phyloP scores from a whole-genome alignment of 345 rosid species.

The Diplotaxis tenuifolia region DNA sequence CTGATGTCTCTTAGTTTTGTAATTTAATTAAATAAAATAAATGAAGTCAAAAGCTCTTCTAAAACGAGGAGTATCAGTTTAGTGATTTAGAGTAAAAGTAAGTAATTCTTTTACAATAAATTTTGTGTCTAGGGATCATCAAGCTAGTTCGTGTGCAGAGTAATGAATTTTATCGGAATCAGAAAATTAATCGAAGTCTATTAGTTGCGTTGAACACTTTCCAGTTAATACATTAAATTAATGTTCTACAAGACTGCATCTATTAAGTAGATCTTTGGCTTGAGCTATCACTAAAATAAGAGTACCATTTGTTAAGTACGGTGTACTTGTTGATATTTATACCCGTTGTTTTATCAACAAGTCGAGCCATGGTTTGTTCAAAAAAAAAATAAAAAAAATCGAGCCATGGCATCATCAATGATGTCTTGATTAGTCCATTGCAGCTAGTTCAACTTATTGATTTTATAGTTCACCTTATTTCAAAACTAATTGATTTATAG shows the following conservation, averaged over 20 bases:
- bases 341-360: not conserved
- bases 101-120: constrained; percentile 17
- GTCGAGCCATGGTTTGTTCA: no score
- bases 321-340: not conserved
- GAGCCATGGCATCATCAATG: not conserved
- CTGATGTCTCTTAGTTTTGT: constrained; percentile 12
- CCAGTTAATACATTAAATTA: not conserved
- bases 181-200: not conserved
- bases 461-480: not conserved
- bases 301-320: not conserved
- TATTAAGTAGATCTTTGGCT: not conserved
- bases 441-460: no score
- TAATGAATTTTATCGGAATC: not conserved
- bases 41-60: constrained; percentile 31
- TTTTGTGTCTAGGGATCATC: constrained; percentile 24
- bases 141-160: constrained; percentile 11
- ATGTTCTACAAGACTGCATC: not conserved
- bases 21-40: not conserved
- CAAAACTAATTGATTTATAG: not conserved
- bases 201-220: not conserved
- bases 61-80: constrained; percentile 6
- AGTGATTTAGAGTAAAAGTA: constrained; percentile 9
- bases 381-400: no score
- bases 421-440: not conserved
- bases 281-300: not conserved